A percentile compares a stretch with the other conserved stretches of the same genome.
Conservation (phyloP, 352 stramenopile genomes). For the Aphanomyces invadans region DNA sequence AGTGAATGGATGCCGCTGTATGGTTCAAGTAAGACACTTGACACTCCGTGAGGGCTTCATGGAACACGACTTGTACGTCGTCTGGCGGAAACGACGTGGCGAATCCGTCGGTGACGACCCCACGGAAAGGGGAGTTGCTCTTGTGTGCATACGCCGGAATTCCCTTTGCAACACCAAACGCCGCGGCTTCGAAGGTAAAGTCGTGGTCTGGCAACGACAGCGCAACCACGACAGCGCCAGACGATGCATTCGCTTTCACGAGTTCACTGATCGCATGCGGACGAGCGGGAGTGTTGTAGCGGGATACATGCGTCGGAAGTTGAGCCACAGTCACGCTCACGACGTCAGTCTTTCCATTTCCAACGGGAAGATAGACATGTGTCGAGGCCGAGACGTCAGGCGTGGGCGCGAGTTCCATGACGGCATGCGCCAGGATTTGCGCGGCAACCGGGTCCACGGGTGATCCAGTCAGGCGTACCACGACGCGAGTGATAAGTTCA, state of each 20-base stretch:
- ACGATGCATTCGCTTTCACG: constrained; percentile 36
- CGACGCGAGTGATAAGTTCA: background rate
- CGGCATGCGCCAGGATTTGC: constrained; percentile 8
- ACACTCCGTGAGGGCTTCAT: constrained; percentile 29
- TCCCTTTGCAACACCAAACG: constrained; percentile 41
- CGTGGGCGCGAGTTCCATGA: constrained; percentile 6
- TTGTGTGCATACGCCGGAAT: constrained; percentile 51
- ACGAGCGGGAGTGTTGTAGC: constrained; percentile 61
- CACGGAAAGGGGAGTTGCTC: constrained; percentile 30
- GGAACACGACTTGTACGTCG: constrained; percentile 45
- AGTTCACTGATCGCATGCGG: constrained; percentile 67
- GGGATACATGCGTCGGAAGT: constrained; percentile 51
- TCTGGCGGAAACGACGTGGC: constrained; percentile 30
- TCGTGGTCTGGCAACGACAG: constrained; percentile 45
- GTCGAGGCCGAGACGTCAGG: background rate
- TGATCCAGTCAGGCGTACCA: background rate
- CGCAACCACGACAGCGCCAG: constrained; percentile 37
- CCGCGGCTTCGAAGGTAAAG: constrained; percentile 45
- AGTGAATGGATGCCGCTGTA: constrained; percentile 75
- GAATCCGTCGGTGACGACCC: constrained; percentile 28
- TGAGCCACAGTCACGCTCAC: constrained; percentile 11
- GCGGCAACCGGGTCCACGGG: background rate
- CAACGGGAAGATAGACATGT: constrained; percentile 17
- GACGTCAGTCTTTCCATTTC: background rate
- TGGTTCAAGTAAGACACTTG: constrained; percentile 41